phyloP scores from a whole-genome alignment of 1,139 yeast genomes.

The Pichia sp. region DNA sequence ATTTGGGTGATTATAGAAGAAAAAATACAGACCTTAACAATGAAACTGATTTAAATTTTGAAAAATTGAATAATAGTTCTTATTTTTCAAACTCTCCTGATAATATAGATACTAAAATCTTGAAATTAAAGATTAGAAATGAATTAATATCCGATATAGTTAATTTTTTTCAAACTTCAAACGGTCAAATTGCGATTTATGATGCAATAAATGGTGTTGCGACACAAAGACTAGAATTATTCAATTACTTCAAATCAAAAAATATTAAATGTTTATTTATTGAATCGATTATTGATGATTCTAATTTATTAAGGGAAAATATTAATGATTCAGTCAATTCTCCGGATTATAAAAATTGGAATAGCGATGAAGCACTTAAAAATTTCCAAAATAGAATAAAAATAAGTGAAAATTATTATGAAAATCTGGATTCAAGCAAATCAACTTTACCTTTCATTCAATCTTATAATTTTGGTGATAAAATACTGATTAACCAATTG shows the following conservation, averaged over 20 bases:
- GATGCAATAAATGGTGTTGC: slow-evolving; percentile 90
- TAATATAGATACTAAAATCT: slow-evolving; percentile 44
- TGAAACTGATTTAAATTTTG: slow-evolving; percentile 5
- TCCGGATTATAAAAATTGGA: slow-evolving; percentile 81
- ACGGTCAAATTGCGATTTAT: slow-evolving; percentile 91
- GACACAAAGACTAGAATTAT: slow-evolving; percentile 55
- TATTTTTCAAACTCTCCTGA: slow-evolving; percentile 63
- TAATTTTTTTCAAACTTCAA: slow-evolving; percentile 62
- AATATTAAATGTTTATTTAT: slow-evolving; percentile 78
- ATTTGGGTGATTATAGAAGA: slow-evolving; percentile 86
- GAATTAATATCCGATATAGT: slow-evolving; percentile 67
- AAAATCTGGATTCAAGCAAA: slow-evolving; percentile 38
- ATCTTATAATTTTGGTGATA: slow-evolving; percentile 85
- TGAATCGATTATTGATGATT: slow-evolving; percentile 80
- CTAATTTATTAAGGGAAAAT: slow-evolving; percentile 60
- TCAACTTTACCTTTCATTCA: slow-evolving; percentile 61
- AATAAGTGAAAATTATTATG: slow-evolving; percentile 38
- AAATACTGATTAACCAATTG: slow-evolving; percentile 72
- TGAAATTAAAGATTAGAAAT: slow-evolving; percentile 54
- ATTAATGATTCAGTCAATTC: slow-evolving; percentile 83
- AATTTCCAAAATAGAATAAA: slow-evolving; percentile 47
- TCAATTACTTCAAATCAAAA: slow-evolving; percentile 45
- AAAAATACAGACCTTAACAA: slow-evolving; percentile 32
- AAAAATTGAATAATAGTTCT: slow-evolving; percentile 54
- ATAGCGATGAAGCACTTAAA: slow-evolving; percentile 50